These are phyloP conservation scores for Pyrenophora tritici-repentis DNA, from an alignment of 2,329 filamentous ascomycete species.

Conservation along the genomic window DNA sequence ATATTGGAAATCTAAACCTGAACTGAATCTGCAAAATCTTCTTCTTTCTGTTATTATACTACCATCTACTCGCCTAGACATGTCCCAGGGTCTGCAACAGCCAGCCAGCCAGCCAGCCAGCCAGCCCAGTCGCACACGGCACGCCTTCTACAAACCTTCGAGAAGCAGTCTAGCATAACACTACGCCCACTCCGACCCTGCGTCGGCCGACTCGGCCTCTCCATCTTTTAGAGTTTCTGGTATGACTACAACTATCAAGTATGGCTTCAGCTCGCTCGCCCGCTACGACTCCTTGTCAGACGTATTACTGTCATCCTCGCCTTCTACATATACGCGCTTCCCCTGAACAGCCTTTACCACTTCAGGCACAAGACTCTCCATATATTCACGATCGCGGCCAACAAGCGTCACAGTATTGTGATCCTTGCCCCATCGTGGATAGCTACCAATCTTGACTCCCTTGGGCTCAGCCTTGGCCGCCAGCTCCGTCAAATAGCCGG, in stretches of 20 bases:
- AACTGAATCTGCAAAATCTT: too few species aligned
- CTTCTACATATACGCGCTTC: slow-evolving; percentile 70
- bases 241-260: not conserved
- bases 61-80: too few species aligned
- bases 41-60: too few species aligned
- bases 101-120: too few species aligned
- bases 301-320: slow-evolving; percentile 55
- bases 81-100: too few species aligned
- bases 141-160: slow-evolving; percentile 33
- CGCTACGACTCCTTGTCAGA: slow-evolving; percentile 46
- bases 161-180: slow-evolving; percentile 28
- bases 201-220: not conserved
- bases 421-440: slow-evolving; percentile 88
- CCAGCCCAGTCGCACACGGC: slow-evolving; percentile 7
- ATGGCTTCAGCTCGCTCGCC: slow-evolving; percentile 24
- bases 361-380: slow-evolving; percentile 79
- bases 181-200: slow-evolving; percentile 19
- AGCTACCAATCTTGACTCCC: slow-evolving; percentile 92
- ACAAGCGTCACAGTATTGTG: slow-evolving; percentile 91
- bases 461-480: slow-evolving; percentile 72
- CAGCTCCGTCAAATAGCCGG: slow-evolving; percentile 79
- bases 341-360: slow-evolving; percentile 79
- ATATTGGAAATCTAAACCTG: too few species aligned
- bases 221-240: too few species aligned
- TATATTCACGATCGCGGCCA: slow-evolving; percentile 71